These are phyloP conservation scores for Crithidia expoeki DNA, from an alignment of 208 protist species.

Conservation along the genomic window DNA sequence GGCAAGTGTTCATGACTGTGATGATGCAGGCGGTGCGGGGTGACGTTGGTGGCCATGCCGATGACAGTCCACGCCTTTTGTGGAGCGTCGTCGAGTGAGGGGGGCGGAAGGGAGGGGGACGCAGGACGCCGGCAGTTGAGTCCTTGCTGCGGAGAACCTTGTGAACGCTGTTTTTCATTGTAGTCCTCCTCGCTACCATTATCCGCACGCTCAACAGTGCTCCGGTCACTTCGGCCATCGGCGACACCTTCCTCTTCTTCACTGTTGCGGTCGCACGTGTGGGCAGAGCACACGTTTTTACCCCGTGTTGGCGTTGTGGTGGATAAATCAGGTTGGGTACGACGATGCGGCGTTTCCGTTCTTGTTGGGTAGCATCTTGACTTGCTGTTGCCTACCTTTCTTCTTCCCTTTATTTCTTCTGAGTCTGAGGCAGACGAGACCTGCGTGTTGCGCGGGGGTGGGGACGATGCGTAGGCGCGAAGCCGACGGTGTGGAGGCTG, in stretches of 20 bases:
- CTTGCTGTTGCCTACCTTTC: neutral
- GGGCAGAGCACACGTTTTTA: too few relatives aligned
- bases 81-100: neutral
- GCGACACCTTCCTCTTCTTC: neutral
- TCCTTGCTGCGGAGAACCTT: neutral
- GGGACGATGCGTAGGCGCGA: neutral
- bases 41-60: constrained; percentile 14
- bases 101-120: too few relatives aligned
- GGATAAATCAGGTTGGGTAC: too few relatives aligned
- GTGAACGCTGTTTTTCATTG: too few relatives aligned
- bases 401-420: neutral
- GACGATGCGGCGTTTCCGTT: too few relatives aligned
- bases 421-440: neutral
- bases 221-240: neutral
- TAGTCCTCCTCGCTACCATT: neutral
- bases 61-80: constrained; percentile 3
- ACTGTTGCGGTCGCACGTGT: too few relatives aligned
- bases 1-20: constrained; percentile 11
- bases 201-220: too few relatives aligned
- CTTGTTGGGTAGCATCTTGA: neutral
- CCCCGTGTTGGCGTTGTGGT: too few relatives aligned
- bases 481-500: neutral
- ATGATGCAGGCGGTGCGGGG: constrained; percentile 6
- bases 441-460: neutral
- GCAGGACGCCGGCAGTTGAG: too few relatives aligned